These are phyloP conservation scores for Pseudogymnoascus destructans DNA, from an alignment of 2,329 filamentous ascomycete genomes.

Conservation along the genomic window DNA sequence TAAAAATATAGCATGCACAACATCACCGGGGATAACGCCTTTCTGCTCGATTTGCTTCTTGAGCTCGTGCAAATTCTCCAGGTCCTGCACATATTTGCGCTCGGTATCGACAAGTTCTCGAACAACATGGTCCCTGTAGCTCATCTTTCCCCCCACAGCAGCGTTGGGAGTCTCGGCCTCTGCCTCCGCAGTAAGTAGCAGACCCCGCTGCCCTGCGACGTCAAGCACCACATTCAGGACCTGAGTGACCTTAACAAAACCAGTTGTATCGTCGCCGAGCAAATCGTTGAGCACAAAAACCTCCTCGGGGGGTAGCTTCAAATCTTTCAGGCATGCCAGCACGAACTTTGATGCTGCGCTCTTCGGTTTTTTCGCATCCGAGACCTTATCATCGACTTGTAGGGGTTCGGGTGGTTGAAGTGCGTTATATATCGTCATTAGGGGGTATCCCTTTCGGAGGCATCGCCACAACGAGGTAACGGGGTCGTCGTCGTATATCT, in stretches of 20 bases:
- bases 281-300: constrained; percentile 88
- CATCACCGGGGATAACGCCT: constrained; percentile 76
- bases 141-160: constrained; percentile 47
- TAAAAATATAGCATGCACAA: constrained; percentile 87
- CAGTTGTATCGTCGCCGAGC: constrained; percentile 87
- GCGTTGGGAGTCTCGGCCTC: constrained; percentile 38
- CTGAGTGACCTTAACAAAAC: constrained; percentile 92
- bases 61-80: constrained; percentile 84
- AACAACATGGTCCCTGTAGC: constrained; percentile 73
- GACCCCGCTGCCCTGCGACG: constrained; percentile 63
- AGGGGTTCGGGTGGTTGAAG: constrained; percentile 58
- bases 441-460: constrained; percentile 68
- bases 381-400: constrained; percentile 48
- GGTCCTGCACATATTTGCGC: constrained; percentile 92
- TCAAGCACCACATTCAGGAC: constrained; percentile 90
- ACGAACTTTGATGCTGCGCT: constrained; percentile 86
- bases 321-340: constrained; percentile 71
- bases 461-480: constrained; percentile 87
- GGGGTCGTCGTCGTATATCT: constrained; percentile 55
- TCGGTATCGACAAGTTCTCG: constrained; percentile 89
- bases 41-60: constrained; percentile 84
- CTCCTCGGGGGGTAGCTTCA: constrained; percentile 66
- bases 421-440: constrained; percentile 81
- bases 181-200: constrained; percentile 50
- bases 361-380: constrained; percentile 68